Evolutionary conservation across 2,329 filamentous ascomycete genomes (phyloP), one percentile per base, ranked within the genome.

Genomic region (Albifimbria verrucaria): DNA sequence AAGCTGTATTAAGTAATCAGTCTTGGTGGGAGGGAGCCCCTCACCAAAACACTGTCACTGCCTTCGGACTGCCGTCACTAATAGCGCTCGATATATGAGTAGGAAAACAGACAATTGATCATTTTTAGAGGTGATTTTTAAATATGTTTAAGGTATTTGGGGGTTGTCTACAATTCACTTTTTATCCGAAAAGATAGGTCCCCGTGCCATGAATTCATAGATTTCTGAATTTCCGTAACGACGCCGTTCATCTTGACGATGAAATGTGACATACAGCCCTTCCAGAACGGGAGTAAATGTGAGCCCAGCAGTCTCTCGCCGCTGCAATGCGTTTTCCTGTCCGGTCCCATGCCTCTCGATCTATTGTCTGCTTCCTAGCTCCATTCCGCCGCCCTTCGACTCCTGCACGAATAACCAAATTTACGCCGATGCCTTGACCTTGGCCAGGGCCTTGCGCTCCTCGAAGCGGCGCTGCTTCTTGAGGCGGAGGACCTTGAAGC

Each of bases 381-480:
- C 62, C 64, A 59, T 62, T n/a, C n/a, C n/a, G n/a, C 72, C 58
- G 61, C 52, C 53, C 55, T 49, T 52, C 55, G 55, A 60, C 57
- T 62, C 65, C 64, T 53, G 54, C 61, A 60, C 57, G 60, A 70
- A 75, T 73, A 58, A 62, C 63, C 49, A 59, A 61, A 70, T 73
- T 79, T 89, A 90, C 76, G 89, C 87, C 68, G 87, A 80, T 69
- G 89, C 87, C 82, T 89, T 89, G 79, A 96, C 81, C 86, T 96
- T 96, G 74, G 92, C 90, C 74, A 95, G 83, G 71, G 90, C 88
- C 89, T 97, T 97, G 81, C 89, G 89, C 79, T 96, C 88, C 85
- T 97, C 92, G 81, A 95, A 97, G 76, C 92, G 90, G 77, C 92
- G 90, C 88, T 97, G 92, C 88, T 99, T 99, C 89, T 93, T 95